Evolutionary conservation across 176 grass and related monocot genomes (phyloP).

Genomic region (Miscanthus lutarioriparius): DNA sequence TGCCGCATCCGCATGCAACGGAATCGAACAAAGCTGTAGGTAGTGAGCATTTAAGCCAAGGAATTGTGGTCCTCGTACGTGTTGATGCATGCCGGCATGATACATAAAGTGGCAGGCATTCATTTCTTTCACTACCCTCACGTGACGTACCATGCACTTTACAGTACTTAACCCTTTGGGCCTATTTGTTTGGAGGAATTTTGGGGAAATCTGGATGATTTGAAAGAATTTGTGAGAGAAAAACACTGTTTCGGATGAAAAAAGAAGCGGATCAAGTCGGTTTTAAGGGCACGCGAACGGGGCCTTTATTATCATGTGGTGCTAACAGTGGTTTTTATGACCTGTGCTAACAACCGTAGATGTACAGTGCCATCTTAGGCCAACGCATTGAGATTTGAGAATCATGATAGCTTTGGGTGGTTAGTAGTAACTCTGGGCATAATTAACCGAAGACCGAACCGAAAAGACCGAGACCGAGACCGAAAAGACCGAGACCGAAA

Average conservation of each 20-base stretch:
- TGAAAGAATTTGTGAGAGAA: too few species aligned
- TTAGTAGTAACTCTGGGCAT: too few species aligned
- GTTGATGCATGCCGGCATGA: not conserved
- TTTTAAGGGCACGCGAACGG: too few species aligned
- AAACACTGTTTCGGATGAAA: too few species aligned
- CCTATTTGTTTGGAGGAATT: too few species aligned
- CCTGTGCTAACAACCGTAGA: not conserved
- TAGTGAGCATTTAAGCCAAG: constrained; percentile 13
- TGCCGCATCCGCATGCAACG: not conserved
- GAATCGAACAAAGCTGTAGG: constrained; percentile 23
- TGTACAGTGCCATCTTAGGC: not conserved
- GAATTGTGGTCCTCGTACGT: not conserved
- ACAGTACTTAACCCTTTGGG: not conserved
- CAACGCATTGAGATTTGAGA: too few species aligned
- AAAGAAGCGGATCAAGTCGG: too few species aligned
- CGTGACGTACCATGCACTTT: constrained; percentile 29
- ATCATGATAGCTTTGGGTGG: too few species aligned
- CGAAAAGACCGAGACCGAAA: too few species aligned
- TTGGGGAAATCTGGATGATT: too few species aligned
- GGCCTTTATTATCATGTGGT: not conserved
- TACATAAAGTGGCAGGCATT: constrained; percentile 11
- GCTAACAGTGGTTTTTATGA: constrained; percentile 10
- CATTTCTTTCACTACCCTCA: constrained; percentile 30
- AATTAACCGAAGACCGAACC: too few species aligned
- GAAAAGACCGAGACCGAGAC: too few species aligned